Conservation (phyloP, 2,329 filamentous ascomycete genomes). For the Westerdykella aurantiaca region DNA sequence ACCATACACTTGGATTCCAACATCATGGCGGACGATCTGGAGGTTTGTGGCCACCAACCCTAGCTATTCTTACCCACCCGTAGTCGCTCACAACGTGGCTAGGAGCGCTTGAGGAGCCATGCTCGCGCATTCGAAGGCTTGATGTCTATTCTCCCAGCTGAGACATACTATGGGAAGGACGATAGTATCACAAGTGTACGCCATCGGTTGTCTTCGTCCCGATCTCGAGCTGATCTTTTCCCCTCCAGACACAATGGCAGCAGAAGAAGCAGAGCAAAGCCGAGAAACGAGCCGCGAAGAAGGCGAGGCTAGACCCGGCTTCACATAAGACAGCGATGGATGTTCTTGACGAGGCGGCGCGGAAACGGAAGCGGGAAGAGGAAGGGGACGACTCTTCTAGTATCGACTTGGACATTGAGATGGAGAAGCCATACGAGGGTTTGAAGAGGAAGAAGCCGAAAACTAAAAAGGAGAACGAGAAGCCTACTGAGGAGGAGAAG, state of each 20-base stretch:
- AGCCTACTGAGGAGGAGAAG: slow-evolving; percentile 10
- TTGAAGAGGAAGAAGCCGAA: slow-evolving; percentile 43
- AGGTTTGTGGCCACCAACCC: slow-evolving; percentile 29
- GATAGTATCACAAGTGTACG: slow-evolving; percentile 60
- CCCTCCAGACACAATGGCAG: slow-evolving; percentile 83
- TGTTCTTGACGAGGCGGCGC: slow-evolving; percentile 77
- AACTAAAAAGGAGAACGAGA: slow-evolving; percentile 21
- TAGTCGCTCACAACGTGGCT: slow-evolving; percentile 23
- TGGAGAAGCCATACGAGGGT: slow-evolving; percentile 36
- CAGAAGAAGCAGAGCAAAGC: slow-evolving; percentile 91
- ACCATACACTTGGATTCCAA: too few relatives aligned
- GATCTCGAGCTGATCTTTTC: slow-evolving; percentile 1
- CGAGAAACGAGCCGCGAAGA: slow-evolving; percentile 59
- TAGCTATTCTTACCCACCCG: slow-evolving; percentile 17
- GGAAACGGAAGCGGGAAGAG: slow-evolving; percentile 64
- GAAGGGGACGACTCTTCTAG: slow-evolving; percentile 28
- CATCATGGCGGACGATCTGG: slow-evolving; percentile 38
- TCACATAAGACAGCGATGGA: slow-evolving; percentile 89
- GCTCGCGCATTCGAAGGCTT: slow-evolving; percentile 80
- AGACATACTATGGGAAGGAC: slow-evolving; percentile 85
- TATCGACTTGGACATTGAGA: slow-evolving; percentile 31
- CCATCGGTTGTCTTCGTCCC: slow-evolving; percentile 24
- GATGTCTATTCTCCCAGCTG: slow-evolving; percentile 80
- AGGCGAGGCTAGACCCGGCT: slow-evolving; percentile 85
- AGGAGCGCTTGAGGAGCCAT: slow-evolving; percentile 52